Evolutionary conservation across 2,329 filamentous ascomycete genomes (phyloP).

Genomic region (Fusarium pseudoanthophilum): DNA sequence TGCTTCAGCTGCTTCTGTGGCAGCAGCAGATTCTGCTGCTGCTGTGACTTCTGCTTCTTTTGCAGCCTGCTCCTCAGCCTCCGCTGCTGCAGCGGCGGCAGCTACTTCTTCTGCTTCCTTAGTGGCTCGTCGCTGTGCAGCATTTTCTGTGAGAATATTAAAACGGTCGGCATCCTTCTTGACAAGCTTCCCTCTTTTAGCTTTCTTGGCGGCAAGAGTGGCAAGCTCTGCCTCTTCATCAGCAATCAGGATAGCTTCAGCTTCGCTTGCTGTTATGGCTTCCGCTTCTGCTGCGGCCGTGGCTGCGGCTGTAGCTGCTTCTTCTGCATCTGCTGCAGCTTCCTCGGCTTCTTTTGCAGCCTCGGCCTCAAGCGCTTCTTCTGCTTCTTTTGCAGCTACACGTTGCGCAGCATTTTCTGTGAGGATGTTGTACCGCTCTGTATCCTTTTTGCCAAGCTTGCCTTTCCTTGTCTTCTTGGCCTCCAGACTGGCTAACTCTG

Average conservation of each 20-base stretch:
- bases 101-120: constrained; percentile 42
- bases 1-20: constrained; percentile 10
- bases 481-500: constrained; percentile 32
- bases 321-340: constrained; percentile 15
- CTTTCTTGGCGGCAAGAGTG: constrained; percentile 35
- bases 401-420: constrained; percentile 32
- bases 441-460: constrained; percentile 39
- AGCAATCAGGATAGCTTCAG: constrained; percentile 23
- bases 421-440: constrained; percentile 33
- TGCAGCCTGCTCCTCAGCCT: constrained; percentile 25
- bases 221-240: constrained; percentile 41
- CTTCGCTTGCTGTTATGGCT: constrained; percentile 28
- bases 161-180: constrained; percentile 40
- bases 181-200: constrained; percentile 36
- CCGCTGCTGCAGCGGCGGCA: constrained; percentile 15
- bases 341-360: constrained; percentile 18
- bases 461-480: constrained; percentile 40
- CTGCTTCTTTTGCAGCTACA: constrained; percentile 31
- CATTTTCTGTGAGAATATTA: constrained; percentile 39
- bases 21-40: background rate
- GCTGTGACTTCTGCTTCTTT: constrained; percentile 46
- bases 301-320: constrained; percentile 7
- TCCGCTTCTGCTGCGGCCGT: constrained; percentile 30
- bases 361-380: constrained; percentile 30
- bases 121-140: constrained; percentile 33